Conservation (phyloP, 1,284 basidiomycete genomes). For the Pseudozyma thailandica region DNA sequence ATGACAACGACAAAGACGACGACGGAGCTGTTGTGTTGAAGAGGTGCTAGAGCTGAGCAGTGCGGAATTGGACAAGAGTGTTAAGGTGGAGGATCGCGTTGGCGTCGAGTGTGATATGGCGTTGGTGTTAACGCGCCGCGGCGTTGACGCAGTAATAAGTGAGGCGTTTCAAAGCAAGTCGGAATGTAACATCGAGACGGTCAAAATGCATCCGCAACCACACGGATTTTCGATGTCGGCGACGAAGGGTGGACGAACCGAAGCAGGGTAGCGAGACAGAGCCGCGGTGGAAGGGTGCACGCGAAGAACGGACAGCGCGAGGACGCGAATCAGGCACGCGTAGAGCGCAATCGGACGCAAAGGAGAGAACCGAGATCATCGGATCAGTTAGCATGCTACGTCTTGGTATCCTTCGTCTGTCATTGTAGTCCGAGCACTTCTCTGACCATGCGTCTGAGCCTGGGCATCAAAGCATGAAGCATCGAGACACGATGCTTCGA, state of each 20-base stretch:
- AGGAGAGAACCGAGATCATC: not conserved
- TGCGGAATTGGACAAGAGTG: not conserved
- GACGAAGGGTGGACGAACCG: no score
- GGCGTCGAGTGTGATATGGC: conserved; percentile 9
- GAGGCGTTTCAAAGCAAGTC: conserved; percentile 3
- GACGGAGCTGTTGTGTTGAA: conserved; percentile 1
- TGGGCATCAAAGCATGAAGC: no score
- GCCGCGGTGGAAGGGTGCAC: not conserved
- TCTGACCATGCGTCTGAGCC: no score
- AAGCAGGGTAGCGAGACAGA: not conserved
- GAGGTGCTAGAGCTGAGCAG: no score
- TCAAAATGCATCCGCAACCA: not conserved
- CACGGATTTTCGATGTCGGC: not conserved
- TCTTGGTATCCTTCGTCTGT: not conserved
- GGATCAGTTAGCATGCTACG: not conserved
- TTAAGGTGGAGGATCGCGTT: conserved; percentile 16
- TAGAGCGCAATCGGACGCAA: not conserved
- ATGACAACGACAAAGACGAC: not conserved
- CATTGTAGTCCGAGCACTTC: no score
- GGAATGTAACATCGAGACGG: conserved; percentile 7
- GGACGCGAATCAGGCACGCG: not conserved
- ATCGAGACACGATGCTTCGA: no score
- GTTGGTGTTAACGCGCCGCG: conserved; percentile 26
- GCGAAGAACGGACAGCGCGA: not conserved
- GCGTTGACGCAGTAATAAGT: not conserved